phyloP scores from a whole-genome alignment of 2,329 filamentous ascomycete species.

The Fusarium tjaetaba region DNA sequence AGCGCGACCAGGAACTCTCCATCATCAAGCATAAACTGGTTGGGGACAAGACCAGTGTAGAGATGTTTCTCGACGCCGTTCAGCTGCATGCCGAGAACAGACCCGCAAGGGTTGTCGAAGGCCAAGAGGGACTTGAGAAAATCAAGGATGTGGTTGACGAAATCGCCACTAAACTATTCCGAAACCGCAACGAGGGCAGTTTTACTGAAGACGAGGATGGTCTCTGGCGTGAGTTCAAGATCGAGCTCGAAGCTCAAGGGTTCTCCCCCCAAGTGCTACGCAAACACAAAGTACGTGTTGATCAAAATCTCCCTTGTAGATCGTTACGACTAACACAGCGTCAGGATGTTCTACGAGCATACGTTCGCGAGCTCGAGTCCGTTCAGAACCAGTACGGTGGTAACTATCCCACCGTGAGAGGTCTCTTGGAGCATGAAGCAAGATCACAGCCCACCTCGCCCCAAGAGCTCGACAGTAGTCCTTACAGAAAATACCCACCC shows the following conservation, averaged over 20 bases:
- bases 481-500: constrained; percentile 55
- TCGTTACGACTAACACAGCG: constrained; percentile 31
- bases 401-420: constrained; percentile 60
- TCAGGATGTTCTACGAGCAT: constrained; percentile 68
- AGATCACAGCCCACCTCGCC: constrained; percentile 44
- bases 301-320: constrained; percentile 2
- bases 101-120: constrained; percentile 48
- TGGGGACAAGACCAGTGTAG: constrained; percentile 63
- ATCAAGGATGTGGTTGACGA: constrained; percentile 70
- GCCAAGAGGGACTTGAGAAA: constrained; percentile 57
- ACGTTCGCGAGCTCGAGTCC: constrained; percentile 68
- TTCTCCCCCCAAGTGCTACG: constrained; percentile 65
- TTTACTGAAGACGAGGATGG: constrained; percentile 59
- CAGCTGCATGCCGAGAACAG: constrained; percentile 59
- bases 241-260: constrained; percentile 67
- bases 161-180: constrained; percentile 63
- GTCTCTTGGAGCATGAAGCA: constrained; percentile 60
- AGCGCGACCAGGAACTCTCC: constrained; percentile 52
- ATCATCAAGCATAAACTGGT: constrained; percentile 58
- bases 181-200: constrained; percentile 52
- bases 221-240: constrained; percentile 67
- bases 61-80: constrained; percentile 66
- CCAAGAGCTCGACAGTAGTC: constrained; percentile 50
- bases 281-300: constrained; percentile 63
- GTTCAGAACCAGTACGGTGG: constrained; percentile 55